Evolutionary conservation across 2,329 filamentous ascomycete species (phyloP).

Genomic region (Cordyceps militaris): DNA sequence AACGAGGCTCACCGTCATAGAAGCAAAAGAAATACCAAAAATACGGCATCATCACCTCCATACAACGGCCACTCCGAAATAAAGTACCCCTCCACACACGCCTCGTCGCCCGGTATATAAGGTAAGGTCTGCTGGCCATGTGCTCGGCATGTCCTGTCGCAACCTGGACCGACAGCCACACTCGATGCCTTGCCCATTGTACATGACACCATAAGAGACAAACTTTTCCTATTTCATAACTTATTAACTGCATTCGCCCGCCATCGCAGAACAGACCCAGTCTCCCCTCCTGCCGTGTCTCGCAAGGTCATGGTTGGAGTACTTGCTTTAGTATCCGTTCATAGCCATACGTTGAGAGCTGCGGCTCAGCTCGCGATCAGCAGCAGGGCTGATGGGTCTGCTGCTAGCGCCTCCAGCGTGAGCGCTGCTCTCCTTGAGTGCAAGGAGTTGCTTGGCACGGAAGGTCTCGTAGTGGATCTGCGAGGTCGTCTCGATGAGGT

Average conservation of each 20-base stretch:
- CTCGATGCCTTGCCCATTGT: constrained; percentile 2
- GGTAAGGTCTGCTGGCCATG: background rate
- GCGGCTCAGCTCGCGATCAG: constrained; percentile 92
- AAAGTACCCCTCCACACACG: background rate
- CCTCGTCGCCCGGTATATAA: constrained; percentile 1
- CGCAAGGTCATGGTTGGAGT: background rate
- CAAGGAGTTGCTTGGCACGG: constrained; percentile 97
- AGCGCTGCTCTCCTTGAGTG: constrained; percentile 95
- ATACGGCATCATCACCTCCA: background rate
- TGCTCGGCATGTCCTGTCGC: constrained; percentile 4
- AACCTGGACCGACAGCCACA: background rate
- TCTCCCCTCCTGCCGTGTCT: background rate
- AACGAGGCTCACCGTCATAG: background rate
- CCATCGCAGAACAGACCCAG: background rate
- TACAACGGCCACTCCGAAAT: background rate
- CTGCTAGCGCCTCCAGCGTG: constrained; percentile 63
- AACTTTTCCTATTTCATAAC: constrained; percentile 11
- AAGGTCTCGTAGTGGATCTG: constrained; percentile 99
- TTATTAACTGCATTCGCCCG: constrained; percentile 5
- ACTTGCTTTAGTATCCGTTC: constrained; percentile 81
- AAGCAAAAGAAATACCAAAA: constrained; percentile 10
- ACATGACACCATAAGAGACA: constrained; percentile 7
- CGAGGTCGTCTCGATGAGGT: constrained; percentile 97
- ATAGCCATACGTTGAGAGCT: constrained; percentile 96
- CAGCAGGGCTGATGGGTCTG: constrained; percentile 89